Evolutionary conservation across 331 rosid genomes (phyloP), one percentile per base, ranked within the genome.

Genomic region (Malus hybrid): DNA sequence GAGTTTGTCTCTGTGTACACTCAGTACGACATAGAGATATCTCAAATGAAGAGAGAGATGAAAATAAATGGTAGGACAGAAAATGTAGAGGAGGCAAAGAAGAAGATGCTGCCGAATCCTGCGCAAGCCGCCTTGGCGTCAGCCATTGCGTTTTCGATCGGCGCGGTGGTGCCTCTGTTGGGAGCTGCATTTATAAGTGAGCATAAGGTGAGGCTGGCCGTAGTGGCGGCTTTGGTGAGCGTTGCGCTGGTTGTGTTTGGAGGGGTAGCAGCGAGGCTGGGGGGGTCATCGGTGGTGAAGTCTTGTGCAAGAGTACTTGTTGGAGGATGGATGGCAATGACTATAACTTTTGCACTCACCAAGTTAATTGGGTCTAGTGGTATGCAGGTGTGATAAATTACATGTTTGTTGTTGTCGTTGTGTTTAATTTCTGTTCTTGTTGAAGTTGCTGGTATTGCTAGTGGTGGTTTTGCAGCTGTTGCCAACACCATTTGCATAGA

Each of bases 251-350:
- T 80, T 9, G 83, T 79, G 10, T 87, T 90, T 29, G 98, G 97
- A 74, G 80, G 19, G 0, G 76, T 85, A 1, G 98, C 89, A 68
- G 95, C 98, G 22, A 50, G 20, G 66, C 36, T 89, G 50, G 98
- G 98, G 60, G 83, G 83, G 72, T 84, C 85, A 8, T 75, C 85
- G 1, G 68, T 54, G 44, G 2, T 57, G 0, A 89, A 63, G 11
- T 81, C 96, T 31, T 83, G 86, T 76, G 50, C 57, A 1, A 85
- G 96, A 73, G 81, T 86, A 32, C 75, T 89, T 11, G 34, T 85
- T 46, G 97, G 98, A 52, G 98, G 97, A 7, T 91, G 91, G 93
- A 46, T 93, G 72, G 93, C 96, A 20, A 91, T 91, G 92, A 85
- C 89, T 29, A 50, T 93, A 67, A 91, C 98, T 34, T 88, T 85